These are phyloP conservation scores for Umbelopsis sp. DNA, from an alignment of 371 early-diverging fungal genomes.

Conservation along the genomic window DNA sequence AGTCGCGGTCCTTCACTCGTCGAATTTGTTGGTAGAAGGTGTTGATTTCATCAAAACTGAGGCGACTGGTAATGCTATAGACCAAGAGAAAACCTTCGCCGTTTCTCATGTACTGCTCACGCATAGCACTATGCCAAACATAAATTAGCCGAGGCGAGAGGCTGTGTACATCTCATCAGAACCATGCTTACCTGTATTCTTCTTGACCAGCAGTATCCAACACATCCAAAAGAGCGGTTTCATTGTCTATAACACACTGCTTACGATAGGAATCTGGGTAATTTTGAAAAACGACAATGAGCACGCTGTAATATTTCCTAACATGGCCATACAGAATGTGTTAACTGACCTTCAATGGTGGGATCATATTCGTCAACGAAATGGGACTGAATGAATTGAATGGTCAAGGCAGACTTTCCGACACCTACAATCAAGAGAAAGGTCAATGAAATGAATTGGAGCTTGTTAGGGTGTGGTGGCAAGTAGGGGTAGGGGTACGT, in stretches of 20 bases:
- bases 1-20: conserved; percentile 81
- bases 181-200: conserved; percentile 70
- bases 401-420: conserved; percentile 88
- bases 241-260: conserved; percentile 84
- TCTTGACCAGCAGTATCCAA: conserved; percentile 95
- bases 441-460: neutral
- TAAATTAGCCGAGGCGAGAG: neutral
- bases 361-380: conserved; percentile 96
- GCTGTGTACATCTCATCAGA: neutral
- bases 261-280: conserved; percentile 88
- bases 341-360: conserved; percentile 80
- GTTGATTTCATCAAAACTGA: conserved; percentile 82
- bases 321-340: conserved; percentile 8
- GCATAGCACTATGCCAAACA: conserved; percentile 58
- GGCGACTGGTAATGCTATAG: conserved; percentile 77
- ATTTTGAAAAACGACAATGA: neutral
- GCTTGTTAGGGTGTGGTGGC: too few species aligned
- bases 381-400: conserved; percentile 88
- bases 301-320: conserved; percentile 10
- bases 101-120: conserved; percentile 83
- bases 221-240: conserved; percentile 85
- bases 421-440: conserved; percentile 50
- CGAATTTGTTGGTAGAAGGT: conserved; percentile 79
- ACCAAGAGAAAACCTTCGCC: conserved; percentile 89
- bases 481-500: neutral